These are phyloP conservation scores for Lanmaoa pseudosensibilis DNA, from an alignment of 768 basidiomycete species.

Conservation along the genomic window DNA sequence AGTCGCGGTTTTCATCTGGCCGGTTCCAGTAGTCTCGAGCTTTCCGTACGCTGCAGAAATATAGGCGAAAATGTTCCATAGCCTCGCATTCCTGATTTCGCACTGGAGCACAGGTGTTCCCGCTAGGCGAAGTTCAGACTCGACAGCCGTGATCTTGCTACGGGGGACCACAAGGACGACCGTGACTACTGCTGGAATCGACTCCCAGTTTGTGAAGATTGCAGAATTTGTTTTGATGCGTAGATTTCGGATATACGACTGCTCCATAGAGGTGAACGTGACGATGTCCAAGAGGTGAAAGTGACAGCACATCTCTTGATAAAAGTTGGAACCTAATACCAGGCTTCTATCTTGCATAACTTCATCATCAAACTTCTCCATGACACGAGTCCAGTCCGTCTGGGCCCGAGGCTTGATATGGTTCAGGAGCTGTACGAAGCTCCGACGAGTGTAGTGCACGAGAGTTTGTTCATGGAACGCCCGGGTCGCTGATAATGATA, in stretches of 20 bases:
- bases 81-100: constrained; percentile 15
- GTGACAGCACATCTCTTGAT: constrained; percentile 49
- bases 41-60: constrained; percentile 25
- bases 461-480: constrained; percentile 14
- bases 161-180: constrained; percentile 36
- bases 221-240: constrained; percentile 1
- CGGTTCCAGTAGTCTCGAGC: constrained; percentile 16
- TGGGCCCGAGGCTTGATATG: constrained; percentile 38
- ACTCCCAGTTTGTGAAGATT: constrained; percentile 33
- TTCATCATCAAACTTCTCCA: constrained; percentile 34
- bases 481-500: neutral
- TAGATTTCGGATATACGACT: constrained; percentile 11
- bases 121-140: constrained; percentile 20
- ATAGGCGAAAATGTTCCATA: constrained; percentile 21
- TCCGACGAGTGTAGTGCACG: constrained; percentile 48
- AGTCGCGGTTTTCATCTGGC: constrained; percentile 17
- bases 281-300: constrained; percentile 43
- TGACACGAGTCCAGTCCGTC: constrained; percentile 43
- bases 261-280: constrained; percentile 28
- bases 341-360: constrained; percentile 15
- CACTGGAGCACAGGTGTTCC: constrained; percentile 29
- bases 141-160: constrained; percentile 21
- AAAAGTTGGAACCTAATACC: constrained; percentile 31
- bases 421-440: constrained; percentile 47
- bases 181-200: constrained; percentile 33